Conservation (phyloP, 306 rosid genomes). For the Alnus glutinosa region DNA sequence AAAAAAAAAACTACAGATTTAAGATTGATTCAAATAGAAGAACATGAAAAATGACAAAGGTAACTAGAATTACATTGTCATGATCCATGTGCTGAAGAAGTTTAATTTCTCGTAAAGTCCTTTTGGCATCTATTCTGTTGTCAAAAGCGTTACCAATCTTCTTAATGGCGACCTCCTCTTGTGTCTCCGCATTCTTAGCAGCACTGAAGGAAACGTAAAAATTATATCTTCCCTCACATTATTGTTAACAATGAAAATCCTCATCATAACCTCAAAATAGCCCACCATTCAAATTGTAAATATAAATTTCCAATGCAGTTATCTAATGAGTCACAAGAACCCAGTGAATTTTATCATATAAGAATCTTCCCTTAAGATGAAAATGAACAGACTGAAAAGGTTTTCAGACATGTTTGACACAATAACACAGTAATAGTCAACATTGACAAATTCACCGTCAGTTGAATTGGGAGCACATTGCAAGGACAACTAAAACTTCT, state of each 20-base stretch:
- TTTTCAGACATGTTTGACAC: too few relatives aligned
- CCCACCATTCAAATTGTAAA: constrained; percentile 4
- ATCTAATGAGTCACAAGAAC: neutral
- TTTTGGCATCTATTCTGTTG: constrained; percentile 91
- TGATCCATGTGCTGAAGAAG: constrained; percentile 93
- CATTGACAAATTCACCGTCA: neutral
- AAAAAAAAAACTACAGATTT: constrained; percentile 1
- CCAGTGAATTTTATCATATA: neutral
- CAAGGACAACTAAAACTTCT: neutral
- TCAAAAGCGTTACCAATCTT: constrained; percentile 98
- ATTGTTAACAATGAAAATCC: constrained; percentile 26
- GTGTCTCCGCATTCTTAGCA: constrained; percentile 79
- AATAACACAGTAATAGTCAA: neutral
- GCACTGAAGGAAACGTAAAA: constrained; percentile 62
- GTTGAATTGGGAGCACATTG: neutral
- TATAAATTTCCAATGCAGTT: neutral
- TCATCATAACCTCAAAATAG: constrained; percentile 6
- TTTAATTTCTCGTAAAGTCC: constrained; percentile 93
- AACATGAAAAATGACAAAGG: constrained; percentile 16
- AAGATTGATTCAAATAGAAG: constrained; percentile 9
- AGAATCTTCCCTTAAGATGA: neutral
- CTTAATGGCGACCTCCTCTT: constrained; percentile 95
- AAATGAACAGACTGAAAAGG: too few relatives aligned
- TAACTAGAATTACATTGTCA: constrained; percentile 68
- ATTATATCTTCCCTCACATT: constrained; percentile 30